Evolutionary conservation across 495 filamentous ascomycete genomes (phyloP), one percentile per base, ranked within the genome.

Genomic region (Xylaria intraflava): DNA sequence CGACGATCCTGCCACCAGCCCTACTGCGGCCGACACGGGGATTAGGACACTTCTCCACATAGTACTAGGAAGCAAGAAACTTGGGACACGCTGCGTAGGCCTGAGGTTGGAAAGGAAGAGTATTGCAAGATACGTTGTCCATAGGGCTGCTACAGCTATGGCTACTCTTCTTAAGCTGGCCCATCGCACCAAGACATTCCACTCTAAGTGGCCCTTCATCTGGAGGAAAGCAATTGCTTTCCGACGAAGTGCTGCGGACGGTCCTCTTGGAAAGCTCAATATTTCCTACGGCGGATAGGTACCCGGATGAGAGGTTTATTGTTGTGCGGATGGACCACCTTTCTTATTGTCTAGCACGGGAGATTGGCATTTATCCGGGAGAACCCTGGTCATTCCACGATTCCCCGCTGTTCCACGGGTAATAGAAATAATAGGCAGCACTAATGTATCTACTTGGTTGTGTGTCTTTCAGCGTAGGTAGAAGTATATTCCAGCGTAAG

Each of bases 1-100:
- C 26, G 65, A 59, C 33, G 65, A 59, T 53, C 59, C 56, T 49
- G 60, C 61, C 49, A 70, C 53, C 48, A 65, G 55, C 57, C 59
- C 59, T 60, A 19, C 62, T 62, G 64, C 58, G 6, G 41, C 23
- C n/a, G n/a, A n/a, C n/a, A n/a, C n/a, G 59, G 64, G 59, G 58
- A 56, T 56, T 24, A 60, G 29, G 46, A 49, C 51, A 31, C 19
- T 29, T 59, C 58, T 61, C 61, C 61, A 62, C 59, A 62, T 62
- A 51, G 55, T 58, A 53, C 46, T 55, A 59, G 38, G 53, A 45
- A 52, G 45, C 51, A 55, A 50, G 47, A 49, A 56, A 51, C 56
- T 56, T 46, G 46, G 51, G 53, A 47, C 46, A 45, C 39, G 49
- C 46, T 43, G 33, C n/a, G 33, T 6, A 30, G 30, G 36, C 35